These are phyloP conservation scores for Acrasis kona DNA, from an alignment of 78 protist species.

Conservation along the genomic window DNA sequence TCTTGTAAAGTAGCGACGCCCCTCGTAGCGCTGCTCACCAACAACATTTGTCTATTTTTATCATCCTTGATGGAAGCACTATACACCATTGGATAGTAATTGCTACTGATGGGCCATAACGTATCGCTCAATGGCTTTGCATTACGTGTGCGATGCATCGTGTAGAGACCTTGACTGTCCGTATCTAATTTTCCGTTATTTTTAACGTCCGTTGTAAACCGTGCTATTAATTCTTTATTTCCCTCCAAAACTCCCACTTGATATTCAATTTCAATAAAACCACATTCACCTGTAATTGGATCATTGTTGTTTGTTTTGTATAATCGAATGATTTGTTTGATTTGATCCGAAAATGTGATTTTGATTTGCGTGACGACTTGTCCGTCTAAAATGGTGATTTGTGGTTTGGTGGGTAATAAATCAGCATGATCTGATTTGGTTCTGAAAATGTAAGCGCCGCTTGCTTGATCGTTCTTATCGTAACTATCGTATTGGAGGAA, in stretches of 20 bases:
- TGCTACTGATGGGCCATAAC: neutral
- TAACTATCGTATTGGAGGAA: neutral
- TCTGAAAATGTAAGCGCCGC: neutral
- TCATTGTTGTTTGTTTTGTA: neutral
- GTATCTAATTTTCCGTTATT: neutral
- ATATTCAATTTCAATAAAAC: neutral
- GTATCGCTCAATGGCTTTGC: no score
- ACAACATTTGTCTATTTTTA: no score
- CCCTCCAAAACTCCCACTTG: neutral
- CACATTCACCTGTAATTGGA: no score
- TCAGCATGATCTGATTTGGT: neutral
- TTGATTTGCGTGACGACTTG: neutral
- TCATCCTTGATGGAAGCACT: neutral
- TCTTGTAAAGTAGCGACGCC: conserved; percentile 31
- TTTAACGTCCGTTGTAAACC: neutral
- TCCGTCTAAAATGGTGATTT: neutral
- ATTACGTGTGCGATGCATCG: neutral
- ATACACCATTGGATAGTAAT: neutral
- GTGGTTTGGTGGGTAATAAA: neutral
- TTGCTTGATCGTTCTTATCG: neutral
- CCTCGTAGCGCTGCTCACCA: conserved; percentile 43
- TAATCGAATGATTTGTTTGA: neutral
- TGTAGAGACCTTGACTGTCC: neutral
- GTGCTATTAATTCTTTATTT: neutral
- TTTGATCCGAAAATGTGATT: neutral